phyloP scores from a whole-genome alignment of 2,329 filamentous ascomycete species.

The Colletotrichum theobromicola region DNA sequence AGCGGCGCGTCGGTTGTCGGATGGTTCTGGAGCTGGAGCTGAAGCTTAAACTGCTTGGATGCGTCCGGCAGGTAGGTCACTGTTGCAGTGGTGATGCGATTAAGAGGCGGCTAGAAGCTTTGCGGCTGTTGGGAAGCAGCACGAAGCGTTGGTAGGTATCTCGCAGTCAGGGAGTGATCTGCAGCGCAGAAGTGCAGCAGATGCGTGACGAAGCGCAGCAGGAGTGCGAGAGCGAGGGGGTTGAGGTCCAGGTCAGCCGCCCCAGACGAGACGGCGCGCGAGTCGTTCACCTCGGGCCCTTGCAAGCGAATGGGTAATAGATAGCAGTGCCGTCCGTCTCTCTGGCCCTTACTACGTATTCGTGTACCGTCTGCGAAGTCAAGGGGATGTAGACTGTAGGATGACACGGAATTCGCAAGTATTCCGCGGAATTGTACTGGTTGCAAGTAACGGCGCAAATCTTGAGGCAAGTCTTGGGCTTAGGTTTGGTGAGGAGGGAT shows the following conservation, averaged over 20 bases:
- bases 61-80: background rate
- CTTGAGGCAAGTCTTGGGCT: background rate
- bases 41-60: background rate
- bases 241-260: background rate
- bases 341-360: background rate
- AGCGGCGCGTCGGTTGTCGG: background rate
- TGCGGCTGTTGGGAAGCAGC: background rate
- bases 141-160: background rate
- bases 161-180: background rate
- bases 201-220: background rate
- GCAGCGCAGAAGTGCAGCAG: slow-evolving; percentile 1
- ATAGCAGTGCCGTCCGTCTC: background rate
- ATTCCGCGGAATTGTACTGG: background rate
- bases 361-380: background rate
- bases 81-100: background rate
- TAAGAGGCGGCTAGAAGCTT: background rate
- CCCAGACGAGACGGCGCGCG: slow-evolving; percentile 13
- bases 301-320: background rate
- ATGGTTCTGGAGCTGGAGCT: background rate
- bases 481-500: background rate
- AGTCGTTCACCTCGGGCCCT: slow-evolving; percentile 3
- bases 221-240: background rate
- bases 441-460: background rate
- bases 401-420: background rate
- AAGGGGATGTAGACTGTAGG: background rate